Conservation (phyloP, 495 filamentous ascomycete genomes). For the Penicillium verhagenii region DNA sequence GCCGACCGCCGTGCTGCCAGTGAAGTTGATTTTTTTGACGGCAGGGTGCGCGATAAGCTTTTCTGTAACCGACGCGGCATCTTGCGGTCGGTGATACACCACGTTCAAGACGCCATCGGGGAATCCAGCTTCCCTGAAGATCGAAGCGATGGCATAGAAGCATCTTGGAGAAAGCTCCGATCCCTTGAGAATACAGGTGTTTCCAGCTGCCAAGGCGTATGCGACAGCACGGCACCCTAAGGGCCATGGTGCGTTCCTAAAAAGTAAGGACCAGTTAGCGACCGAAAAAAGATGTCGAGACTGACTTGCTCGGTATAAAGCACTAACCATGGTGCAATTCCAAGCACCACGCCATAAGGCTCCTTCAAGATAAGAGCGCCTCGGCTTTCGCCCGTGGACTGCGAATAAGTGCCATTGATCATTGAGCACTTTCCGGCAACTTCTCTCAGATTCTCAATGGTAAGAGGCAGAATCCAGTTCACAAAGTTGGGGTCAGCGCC, state of each 20-base stretch:
- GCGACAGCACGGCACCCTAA: neutral
- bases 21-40: slow-evolving; percentile 63
- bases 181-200: neutral
- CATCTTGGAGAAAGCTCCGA: neutral
- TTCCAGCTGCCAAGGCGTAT: neutral
- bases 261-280: too few species aligned
- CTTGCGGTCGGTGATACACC: neutral
- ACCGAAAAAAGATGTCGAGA: too few species aligned
- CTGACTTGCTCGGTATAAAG: too few species aligned
- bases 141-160: neutral
- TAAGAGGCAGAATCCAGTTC: slow-evolving; percentile 74
- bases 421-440: slow-evolving; percentile 59
- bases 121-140: neutral
- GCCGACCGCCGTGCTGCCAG: slow-evolving; percentile 56
- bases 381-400: slow-evolving; percentile 48
- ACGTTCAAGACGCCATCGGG: neutral
- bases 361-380: slow-evolving; percentile 74
- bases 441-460: too few species aligned
- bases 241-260: neutral
- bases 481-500: slow-evolving; percentile 52
- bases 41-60: neutral
- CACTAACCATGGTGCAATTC: slow-evolving; percentile 91
- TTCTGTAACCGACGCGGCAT: neutral
- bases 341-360: slow-evolving; percentile 77
- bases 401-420: slow-evolving; percentile 62